Conservation (phyloP, 306 rosid species). For the Rubus parviflorus region DNA sequence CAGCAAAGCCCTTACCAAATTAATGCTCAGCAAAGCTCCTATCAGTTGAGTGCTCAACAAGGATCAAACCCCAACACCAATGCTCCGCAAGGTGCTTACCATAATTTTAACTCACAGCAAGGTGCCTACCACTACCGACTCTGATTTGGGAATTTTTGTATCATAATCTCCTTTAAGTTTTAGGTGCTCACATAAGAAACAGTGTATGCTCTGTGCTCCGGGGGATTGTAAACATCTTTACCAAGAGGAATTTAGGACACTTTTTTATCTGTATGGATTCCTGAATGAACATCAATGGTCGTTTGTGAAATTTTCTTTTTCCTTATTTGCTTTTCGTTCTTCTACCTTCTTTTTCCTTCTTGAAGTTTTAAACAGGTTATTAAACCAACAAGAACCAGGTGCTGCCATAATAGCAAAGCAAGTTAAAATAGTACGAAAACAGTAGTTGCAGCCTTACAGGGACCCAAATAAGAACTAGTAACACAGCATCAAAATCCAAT, state of each 20-base stretch:
- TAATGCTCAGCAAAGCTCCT: slow-evolving; percentile 25
- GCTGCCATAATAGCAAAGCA: slow-evolving; percentile 1
- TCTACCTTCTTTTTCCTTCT: not conserved
- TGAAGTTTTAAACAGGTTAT: no score
- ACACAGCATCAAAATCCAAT: not conserved
- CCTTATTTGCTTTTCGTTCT: not conserved
- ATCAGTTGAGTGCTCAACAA: slow-evolving; percentile 24
- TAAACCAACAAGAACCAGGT: slow-evolving; percentile 6
- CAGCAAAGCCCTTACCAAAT: slow-evolving; percentile 17
- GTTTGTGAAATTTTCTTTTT: not conserved
- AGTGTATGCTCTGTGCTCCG: not conserved
- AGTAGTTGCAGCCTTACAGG: not conserved
- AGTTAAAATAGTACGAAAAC: not conserved
- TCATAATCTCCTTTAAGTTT: not conserved
- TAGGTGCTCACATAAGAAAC: not conserved
- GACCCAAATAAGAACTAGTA: no score
- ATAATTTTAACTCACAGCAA: slow-evolving; percentile 11
- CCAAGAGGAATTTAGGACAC: not conserved
- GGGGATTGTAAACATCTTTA: slow-evolving; percentile 1
- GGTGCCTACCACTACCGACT: slow-evolving; percentile 26
- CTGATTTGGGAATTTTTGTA: not conserved
- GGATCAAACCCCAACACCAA: slow-evolving; percentile 27
- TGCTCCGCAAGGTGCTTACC: slow-evolving; percentile 14
- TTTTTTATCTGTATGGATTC: not conserved
- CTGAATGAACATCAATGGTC: not conserved